These are phyloP conservation scores for Pezicula radicicola DNA, from an alignment of 2,329 filamentous ascomycete genomes.

Conservation along the genomic window DNA sequence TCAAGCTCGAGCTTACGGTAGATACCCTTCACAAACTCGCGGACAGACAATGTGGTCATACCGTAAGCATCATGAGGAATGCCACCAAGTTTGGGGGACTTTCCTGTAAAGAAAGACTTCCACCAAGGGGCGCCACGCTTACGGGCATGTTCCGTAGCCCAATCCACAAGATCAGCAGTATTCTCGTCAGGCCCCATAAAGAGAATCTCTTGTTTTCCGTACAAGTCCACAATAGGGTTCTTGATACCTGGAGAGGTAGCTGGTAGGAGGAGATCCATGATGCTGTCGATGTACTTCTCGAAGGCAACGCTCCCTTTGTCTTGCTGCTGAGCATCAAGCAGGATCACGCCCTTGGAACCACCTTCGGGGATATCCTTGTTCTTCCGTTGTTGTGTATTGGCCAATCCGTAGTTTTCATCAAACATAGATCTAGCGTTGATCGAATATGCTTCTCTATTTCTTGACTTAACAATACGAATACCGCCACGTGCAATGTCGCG, in stretches of 20 bases:
- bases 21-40: constrained; percentile 93
- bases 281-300: constrained; percentile 99
- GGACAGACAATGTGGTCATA: constrained; percentile 96
- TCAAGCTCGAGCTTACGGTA: constrained; percentile 95
- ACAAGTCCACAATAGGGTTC: constrained; percentile 93
- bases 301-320: constrained; percentile 90
- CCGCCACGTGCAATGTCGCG: constrained; percentile 94
- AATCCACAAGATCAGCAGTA: constrained; percentile 93
- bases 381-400: constrained; percentile 98
- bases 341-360: constrained; percentile 94
- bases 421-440: constrained; percentile 97
- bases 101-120: constrained; percentile 99
- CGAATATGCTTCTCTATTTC: constrained; percentile 90
- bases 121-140: constrained; percentile 90
- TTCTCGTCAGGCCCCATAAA: constrained; percentile 99
- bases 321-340: constrained; percentile 91
- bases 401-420: constrained; percentile 97
- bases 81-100: constrained; percentile 91
- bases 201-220: constrained; percentile 92
- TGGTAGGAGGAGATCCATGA: constrained; percentile 88
- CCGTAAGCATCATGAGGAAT: constrained; percentile 96
- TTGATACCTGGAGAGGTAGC: constrained; percentile 95
- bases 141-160: constrained; percentile 95
- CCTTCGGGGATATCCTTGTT: constrained; percentile 99
- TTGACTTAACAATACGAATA: constrained; percentile 97